A percentile compares a stretch with the other conserved stretches of the same genome.
Evolutionary conservation across 2,329 filamentous ascomycete species (phyloP).

Genomic region (Xylariaceae sp.): DNA sequence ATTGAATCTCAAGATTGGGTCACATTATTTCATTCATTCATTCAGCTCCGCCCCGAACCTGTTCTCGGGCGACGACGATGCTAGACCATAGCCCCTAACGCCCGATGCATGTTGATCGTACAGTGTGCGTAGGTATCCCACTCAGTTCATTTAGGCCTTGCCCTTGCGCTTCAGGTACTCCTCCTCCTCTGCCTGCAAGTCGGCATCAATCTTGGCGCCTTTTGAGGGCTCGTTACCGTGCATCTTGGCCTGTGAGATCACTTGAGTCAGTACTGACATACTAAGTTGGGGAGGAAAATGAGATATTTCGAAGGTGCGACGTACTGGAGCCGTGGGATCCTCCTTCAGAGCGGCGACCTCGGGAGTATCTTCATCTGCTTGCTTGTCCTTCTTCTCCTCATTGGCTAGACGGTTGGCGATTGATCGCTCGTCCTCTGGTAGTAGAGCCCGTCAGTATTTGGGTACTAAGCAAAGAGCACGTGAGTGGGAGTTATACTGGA

Average conservation of each 20-base stretch:
- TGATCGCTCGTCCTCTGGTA: conserved; percentile 62
- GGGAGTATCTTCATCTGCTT: conserved; percentile 42
- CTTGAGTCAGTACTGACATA: not conserved
- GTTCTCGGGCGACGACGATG: too few relatives aligned
- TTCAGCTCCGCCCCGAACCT: too few relatives aligned
- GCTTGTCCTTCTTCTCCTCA: conserved; percentile 42
- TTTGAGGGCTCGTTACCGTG: conserved; percentile 72
- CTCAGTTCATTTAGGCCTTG: conserved; percentile 34
- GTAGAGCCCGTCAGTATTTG: conserved; percentile 1
- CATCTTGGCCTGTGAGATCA: conserved; percentile 46
- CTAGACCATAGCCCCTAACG: not conserved
- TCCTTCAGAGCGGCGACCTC: conserved; percentile 45
- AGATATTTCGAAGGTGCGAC: conserved; percentile 19
- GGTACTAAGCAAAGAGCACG: too few relatives aligned
- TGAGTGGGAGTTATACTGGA: conserved; percentile 54
- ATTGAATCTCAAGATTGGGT: too few relatives aligned
- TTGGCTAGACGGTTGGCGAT: conserved; percentile 68
- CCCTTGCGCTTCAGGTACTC: conserved; percentile 61
- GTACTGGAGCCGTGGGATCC: conserved; percentile 58
- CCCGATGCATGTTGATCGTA: not conserved
- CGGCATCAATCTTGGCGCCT: conserved; percentile 68
- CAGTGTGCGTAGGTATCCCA: too few relatives aligned
- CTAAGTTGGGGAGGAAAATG: conserved; percentile 4
- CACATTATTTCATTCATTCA: too few relatives aligned
- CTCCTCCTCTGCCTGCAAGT: conserved; percentile 66